phyloP scores from a whole-genome alignment of 306 rosid genomes.

The Quercus alba region DNA sequence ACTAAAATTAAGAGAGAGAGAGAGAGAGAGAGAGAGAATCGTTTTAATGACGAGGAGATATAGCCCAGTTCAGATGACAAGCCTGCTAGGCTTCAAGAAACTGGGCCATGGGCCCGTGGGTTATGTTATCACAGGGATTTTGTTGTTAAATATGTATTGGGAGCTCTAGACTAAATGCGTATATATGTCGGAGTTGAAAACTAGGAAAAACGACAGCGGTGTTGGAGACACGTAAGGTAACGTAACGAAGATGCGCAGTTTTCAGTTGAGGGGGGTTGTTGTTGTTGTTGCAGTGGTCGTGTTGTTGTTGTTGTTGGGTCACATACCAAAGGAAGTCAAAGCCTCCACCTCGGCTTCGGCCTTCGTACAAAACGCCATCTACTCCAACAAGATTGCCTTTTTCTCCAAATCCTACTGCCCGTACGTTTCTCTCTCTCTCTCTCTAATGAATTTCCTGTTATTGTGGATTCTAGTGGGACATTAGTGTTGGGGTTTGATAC shows the following conservation, averaged over 20 bases:
- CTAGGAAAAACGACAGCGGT: not conserved
- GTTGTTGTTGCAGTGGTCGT: constrained; percentile 5
- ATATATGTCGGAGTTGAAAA: not conserved
- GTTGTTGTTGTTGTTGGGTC: constrained; percentile 19
- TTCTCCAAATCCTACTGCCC: constrained; percentile 97
- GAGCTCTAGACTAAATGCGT: too few species aligned
- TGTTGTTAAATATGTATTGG: too few species aligned
- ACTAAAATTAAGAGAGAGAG: too few species aligned
- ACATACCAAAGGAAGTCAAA: constrained; percentile 15
- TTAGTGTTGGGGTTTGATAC: too few species aligned
- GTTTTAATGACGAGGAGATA: too few species aligned
- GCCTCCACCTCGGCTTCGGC: constrained; percentile 67
- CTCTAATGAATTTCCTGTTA: not conserved
- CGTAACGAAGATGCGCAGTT: constrained; percentile 19
- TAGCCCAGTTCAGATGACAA: too few species aligned
- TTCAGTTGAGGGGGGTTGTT: constrained; percentile 1
- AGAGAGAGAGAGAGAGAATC: too few species aligned
- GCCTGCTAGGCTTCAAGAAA: too few species aligned
- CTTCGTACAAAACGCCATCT: constrained; percentile 74
- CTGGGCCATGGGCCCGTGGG: too few species aligned
- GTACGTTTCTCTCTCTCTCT: constrained; percentile 18
- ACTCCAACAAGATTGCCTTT: constrained; percentile 73
- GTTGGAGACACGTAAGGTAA: not conserved
- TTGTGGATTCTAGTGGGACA: too few species aligned
- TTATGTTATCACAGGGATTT: too few species aligned